Evolutionary conservation across 208 protist species (phyloP), one percentile per base, ranked within the genome.

Genomic region (Strigomonas oncopelti): DNA sequence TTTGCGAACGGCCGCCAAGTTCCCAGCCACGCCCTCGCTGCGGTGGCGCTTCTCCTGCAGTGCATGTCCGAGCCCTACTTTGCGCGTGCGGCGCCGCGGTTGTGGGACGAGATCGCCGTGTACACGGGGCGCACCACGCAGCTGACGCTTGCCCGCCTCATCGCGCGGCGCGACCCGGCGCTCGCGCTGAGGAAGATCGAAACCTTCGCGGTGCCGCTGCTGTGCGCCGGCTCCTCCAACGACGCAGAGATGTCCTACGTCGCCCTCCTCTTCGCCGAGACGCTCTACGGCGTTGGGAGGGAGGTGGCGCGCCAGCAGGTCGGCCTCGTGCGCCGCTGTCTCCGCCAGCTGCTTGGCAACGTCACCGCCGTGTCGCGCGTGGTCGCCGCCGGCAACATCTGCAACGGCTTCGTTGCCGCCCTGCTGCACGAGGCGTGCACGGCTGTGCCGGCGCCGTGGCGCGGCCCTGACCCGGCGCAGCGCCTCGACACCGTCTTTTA

Each of bases 191-290:
- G 13, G 24, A 83, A 69, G 52, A 80, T 80, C 16, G 32, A 77
- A 22, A 53, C 29, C n/a, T 29, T 48, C 55, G 67, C 81, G 59
- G 60, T 85, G 28, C 80, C 77, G 24, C 71, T 77, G 52, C 45
- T 91, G 46, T 63, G 31, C 38, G 56, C 75, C 24, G 31, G 42
- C 31, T 29, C 52, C 13, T 67, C 65, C 4, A 45, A 61, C 25
- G 75, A 80, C 18, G 66, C 14, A 13, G 81, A 78, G 11, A 56
- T 83, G 27, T n/a, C 66, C 52, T 81, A 80, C 79, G 81, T 66
- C 13, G 81, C 74, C 7, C 80, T 74, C 25, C 52, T 88, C 34
- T 34, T 69, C 52, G 72, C 69, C 8, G 81, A 74, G 8, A 83
- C 72, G 27, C 52, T 88, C 31, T 28, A 65, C 45, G 72, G 76